A percentile compares a stretch with the other conserved stretches of the same genome.
Evolutionary conservation across 371 early-diverging fungal genomes (phyloP).

Genomic region (Saksenaea vasiformis): DNA sequence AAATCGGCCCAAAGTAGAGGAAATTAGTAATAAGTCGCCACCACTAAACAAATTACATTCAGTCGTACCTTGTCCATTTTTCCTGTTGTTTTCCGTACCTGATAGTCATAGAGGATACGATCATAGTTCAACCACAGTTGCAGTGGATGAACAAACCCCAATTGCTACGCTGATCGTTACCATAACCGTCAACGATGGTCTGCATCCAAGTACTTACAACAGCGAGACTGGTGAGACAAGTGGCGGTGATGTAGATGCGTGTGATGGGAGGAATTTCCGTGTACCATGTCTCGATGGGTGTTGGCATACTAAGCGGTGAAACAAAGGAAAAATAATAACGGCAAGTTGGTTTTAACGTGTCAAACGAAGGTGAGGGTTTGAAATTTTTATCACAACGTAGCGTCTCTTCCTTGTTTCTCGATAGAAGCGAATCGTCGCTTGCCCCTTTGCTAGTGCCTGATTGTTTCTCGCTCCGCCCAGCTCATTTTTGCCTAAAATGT

Average conservation of each 20-base stretch:
- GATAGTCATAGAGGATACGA: conserved; percentile 61
- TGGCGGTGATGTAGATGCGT: conserved; percentile 80
- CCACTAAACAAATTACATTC: conserved; percentile 61
- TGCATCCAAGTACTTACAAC: conserved; percentile 55
- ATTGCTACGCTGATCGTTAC: conserved; percentile 47
- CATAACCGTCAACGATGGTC: background rate
- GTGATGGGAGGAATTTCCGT: conserved; percentile 88
- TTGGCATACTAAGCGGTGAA: conserved; percentile 31
- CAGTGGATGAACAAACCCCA: conserved; percentile 69
- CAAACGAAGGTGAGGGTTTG: background rate
- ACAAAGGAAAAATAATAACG: background rate
- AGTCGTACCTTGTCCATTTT: background rate
- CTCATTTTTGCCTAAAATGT: too few species aligned
- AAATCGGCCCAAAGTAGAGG: conserved; percentile 87
- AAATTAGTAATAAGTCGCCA: conserved; percentile 93
- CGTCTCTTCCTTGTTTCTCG: background rate
- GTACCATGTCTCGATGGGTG: conserved; percentile 91
- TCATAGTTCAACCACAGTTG: conserved; percentile 84
- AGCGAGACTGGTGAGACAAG: conserved; percentile 74
- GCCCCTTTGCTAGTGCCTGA: too few species aligned
- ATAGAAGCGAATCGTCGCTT: too few species aligned
- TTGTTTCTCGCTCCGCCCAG: too few species aligned
- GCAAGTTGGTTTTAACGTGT: background rate
- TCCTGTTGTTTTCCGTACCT: conserved; percentile 52
- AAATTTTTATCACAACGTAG: background rate